Conservation (phyloP, 768 basidiomycete species). For the Russula ochroleuca region DNA sequence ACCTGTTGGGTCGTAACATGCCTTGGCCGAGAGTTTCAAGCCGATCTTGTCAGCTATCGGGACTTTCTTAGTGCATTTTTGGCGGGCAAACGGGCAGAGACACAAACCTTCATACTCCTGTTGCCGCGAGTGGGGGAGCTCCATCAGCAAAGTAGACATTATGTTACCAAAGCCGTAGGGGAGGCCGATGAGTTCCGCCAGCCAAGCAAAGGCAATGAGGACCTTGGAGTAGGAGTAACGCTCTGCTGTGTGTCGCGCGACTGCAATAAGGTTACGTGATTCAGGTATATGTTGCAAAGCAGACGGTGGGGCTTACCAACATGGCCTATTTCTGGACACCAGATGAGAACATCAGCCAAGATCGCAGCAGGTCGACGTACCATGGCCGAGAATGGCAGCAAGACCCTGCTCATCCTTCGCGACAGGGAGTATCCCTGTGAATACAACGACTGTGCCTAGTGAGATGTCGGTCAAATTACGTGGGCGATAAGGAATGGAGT, state of each 20-base stretch:
- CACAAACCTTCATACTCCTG: constrained; percentile 73
- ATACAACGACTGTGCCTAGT: constrained; percentile 77
- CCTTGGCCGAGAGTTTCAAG: constrained; percentile 69
- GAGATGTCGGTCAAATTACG: neutral
- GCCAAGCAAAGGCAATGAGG: constrained; percentile 38
- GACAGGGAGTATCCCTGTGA: constrained; percentile 82
- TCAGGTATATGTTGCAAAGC: constrained; percentile 25
- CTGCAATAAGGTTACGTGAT: constrained; percentile 28
- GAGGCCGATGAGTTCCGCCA: constrained; percentile 51
- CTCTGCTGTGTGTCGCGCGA: constrained; percentile 57
- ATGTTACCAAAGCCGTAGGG: constrained; percentile 50
- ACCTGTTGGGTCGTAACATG: constrained; percentile 81
- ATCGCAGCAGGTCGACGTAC: constrained; percentile 37
- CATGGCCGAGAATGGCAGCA: constrained; percentile 81
- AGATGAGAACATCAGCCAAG: neutral
- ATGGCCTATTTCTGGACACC: constrained; percentile 71
- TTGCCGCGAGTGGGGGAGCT: constrained; percentile 78
- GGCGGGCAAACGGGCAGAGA: neutral
- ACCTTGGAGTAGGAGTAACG: constrained; percentile 43
- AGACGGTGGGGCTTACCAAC: constrained; percentile 43
- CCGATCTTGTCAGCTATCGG: constrained; percentile 80
- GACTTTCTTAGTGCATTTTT: neutral
- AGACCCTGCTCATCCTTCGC: constrained; percentile 75
- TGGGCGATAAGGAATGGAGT: neutral
- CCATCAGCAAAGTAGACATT: constrained; percentile 49